These are phyloP conservation scores for Areca catechu DNA, from an alignment of 176 grass and related monocot genomes.

Conservation along the genomic window DNA sequence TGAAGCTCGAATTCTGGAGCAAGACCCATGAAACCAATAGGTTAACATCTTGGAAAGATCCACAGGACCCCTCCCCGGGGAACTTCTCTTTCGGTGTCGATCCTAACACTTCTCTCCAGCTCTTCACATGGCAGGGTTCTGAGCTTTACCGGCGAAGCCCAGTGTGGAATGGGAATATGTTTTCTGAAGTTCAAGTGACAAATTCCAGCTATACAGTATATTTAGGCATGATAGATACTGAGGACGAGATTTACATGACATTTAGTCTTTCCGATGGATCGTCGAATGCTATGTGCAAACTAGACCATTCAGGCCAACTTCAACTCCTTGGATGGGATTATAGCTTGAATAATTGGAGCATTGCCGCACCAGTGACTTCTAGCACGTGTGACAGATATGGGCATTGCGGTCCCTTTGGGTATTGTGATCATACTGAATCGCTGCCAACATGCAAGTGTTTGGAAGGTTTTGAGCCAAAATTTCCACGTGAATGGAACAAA, in stretches of 20 bases:
- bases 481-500: neutral
- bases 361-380: no score
- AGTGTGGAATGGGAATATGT: neutral
- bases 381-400: neutral
- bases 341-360: no score
- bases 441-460: constrained; percentile 37
- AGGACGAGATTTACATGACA: neutral
- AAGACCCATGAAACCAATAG: neutral
- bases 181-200: neutral
- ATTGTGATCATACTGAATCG: constrained; percentile 21
- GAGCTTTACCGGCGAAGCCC: constrained; percentile 6
- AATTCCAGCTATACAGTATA: constrained; percentile 6
- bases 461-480: constrained; percentile 35
- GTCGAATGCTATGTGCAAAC: neutral
- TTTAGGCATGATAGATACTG: neutral
- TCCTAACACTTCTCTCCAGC: neutral
- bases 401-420: constrained; percentile 31
- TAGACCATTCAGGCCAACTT: constrained; percentile 20
- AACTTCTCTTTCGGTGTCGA: constrained; percentile 4
- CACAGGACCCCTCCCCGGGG: neutral
- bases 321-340: constrained; percentile 8
- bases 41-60: constrained; percentile 7
- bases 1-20: constrained; percentile 27
- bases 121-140: constrained; percentile 2
- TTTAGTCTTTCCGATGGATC: constrained; percentile 26